Conservation (phyloP, 1,139 yeast genomes). For the Spathaspora sp. region DNA sequence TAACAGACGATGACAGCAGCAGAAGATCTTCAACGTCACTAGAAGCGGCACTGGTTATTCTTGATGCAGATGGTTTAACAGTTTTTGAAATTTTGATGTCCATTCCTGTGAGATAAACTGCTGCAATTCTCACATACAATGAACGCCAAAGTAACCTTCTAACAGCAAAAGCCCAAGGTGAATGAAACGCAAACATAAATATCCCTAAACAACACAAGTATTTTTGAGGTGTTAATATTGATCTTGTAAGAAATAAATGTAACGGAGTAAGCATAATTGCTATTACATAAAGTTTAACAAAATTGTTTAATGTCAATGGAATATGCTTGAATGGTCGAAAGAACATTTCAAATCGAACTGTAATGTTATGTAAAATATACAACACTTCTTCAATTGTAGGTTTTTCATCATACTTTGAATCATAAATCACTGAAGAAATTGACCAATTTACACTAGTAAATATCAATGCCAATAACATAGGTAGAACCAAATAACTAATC, state of each 20-base stretch:
- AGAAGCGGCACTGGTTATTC: conserved; percentile 25
- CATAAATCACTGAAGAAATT: conserved; percentile 41
- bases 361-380: conserved; percentile 50
- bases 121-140: conserved; percentile 40
- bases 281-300: conserved; percentile 31
- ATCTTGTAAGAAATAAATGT: conserved; percentile 38
- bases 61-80: conserved; percentile 14
- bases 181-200: conserved; percentile 47
- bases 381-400: conserved; percentile 61
- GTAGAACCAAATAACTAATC: conserved; percentile 36
- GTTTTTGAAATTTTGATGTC: conserved; percentile 28
- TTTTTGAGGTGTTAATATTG: conserved; percentile 35
- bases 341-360: conserved; percentile 45
- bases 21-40: conserved; percentile 28
- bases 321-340: conserved; percentile 41
- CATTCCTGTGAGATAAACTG: conserved; percentile 48
- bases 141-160: conserved; percentile 57
- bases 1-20: too few species aligned
- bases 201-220: conserved; percentile 40
- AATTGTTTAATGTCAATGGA: conserved; percentile 26
- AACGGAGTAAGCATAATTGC: conserved; percentile 46
- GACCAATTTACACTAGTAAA: conserved; percentile 49
- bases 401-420: conserved; percentile 42
- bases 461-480: conserved; percentile 32
- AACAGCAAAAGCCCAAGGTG: conserved; percentile 53